phyloP scores from a whole-genome alignment of 2,329 filamentous ascomycete genomes.

The Fusarium chuoi region DNA sequence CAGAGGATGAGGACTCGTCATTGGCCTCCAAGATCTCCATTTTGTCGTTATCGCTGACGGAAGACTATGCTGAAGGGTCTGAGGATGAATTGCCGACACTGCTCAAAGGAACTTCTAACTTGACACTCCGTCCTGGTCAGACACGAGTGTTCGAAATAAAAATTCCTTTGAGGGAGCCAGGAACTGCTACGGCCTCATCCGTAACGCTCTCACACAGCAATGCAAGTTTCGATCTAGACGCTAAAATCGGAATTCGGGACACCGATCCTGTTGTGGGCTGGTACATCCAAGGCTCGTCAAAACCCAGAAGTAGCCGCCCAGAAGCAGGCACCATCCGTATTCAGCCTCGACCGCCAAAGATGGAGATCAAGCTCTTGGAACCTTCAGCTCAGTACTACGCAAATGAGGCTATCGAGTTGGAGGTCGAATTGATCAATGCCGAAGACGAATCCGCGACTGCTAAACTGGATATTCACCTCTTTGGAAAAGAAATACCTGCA shows the following conservation, averaged over 20 bases:
- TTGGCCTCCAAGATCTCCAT: constrained; percentile 29
- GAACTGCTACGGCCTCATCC: constrained; percentile 74
- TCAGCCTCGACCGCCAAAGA: constrained; percentile 89
- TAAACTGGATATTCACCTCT: constrained; percentile 74
- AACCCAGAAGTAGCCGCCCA: constrained; percentile 59
- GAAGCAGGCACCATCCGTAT: constrained; percentile 73
- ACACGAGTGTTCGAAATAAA: constrained; percentile 77
- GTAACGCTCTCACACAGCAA: constrained; percentile 72
- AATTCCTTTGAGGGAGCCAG: constrained; percentile 81
- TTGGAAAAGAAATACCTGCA: constrained; percentile 65
- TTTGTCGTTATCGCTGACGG: constrained; percentile 45
- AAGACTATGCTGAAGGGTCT: constrained; percentile 44
- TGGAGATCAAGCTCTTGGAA: constrained; percentile 76
- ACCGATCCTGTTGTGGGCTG: constrained; percentile 58
- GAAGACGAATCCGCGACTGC: constrained; percentile 83
- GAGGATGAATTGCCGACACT: constrained; percentile 48
- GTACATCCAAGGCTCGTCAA: constrained; percentile 58
- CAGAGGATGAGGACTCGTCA: constrained; percentile 7
- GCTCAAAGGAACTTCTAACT: constrained; percentile 67
- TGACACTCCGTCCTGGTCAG: constrained; percentile 74
- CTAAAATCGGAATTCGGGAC: constrained; percentile 65
- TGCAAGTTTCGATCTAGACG: constrained; percentile 73
- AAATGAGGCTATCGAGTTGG: constrained; percentile 77
- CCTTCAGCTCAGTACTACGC: constrained; percentile 81
- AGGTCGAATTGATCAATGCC: constrained; percentile 79